These are phyloP conservation scores for Neonothopanus nambi DNA, from an alignment of 1,284 basidiomycete species.

Conservation along the genomic window DNA sequence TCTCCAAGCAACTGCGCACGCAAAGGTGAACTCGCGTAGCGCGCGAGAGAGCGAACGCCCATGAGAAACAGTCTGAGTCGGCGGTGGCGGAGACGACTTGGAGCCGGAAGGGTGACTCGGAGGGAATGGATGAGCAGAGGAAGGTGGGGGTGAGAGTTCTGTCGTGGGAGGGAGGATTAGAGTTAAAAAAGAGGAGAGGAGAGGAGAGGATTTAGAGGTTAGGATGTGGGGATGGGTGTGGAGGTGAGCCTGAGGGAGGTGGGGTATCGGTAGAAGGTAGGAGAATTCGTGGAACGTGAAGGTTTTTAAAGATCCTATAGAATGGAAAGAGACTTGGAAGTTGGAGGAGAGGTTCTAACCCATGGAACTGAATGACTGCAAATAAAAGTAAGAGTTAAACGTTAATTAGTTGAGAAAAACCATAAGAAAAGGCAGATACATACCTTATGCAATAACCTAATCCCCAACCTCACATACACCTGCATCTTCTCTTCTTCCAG, in stretches of 20 bases:
- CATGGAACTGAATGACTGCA: constrained; percentile 83
- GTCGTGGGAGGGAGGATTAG: constrained; percentile 37
- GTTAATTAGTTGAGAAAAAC: background rate
- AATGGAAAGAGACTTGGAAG: too few relatives aligned
- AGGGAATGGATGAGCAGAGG: too few relatives aligned
- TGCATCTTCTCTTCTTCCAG: constrained; percentile 98
- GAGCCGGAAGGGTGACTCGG: too few relatives aligned
- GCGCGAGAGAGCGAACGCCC: too few relatives aligned
- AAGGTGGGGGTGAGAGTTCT: constrained; percentile 79
- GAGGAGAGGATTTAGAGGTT: too few relatives aligned
- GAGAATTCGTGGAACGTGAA: constrained; percentile 90
- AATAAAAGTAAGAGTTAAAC: too few relatives aligned
- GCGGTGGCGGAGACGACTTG: constrained; percentile 88
- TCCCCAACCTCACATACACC: constrained; percentile 91
- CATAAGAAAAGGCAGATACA: constrained; percentile 12
- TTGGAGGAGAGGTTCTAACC: too few relatives aligned
- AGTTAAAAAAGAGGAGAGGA: too few relatives aligned
- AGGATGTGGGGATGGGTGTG: too few relatives aligned
- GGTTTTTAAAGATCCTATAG: constrained; percentile 85
- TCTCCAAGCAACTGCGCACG: constrained; percentile 82
- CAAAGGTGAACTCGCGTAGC: constrained; percentile 86
- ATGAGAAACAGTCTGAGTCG: constrained; percentile 97
- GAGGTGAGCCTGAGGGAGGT: too few relatives aligned
- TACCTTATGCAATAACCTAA: constrained; percentile 89
- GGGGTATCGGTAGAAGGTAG: constrained; percentile 58